Percentiles rank a stretch among this genome's conserved stretches.
These are phyloP conservation scores for Rickenella mellea DNA, from an alignment of 768 basidiomycete species.

Conservation along the genomic window DNA sequence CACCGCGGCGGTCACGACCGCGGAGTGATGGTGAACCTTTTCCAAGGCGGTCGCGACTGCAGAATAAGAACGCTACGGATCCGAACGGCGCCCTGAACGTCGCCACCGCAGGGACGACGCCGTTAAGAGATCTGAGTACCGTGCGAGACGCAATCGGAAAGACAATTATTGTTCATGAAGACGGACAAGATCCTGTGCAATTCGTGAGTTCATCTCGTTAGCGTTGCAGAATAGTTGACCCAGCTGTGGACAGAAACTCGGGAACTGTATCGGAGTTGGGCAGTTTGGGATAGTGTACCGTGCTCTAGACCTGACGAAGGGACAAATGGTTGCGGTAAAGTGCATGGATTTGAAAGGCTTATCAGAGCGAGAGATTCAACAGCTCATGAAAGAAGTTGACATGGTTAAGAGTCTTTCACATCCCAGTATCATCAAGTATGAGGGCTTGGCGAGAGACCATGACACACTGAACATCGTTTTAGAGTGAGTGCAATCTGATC, in stretches of 20 bases:
- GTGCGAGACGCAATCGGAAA: neutral
- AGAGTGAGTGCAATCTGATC: constrained; percentile 26
- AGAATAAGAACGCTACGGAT: too few species aligned
- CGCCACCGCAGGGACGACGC: too few species aligned
- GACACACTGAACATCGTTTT: constrained; percentile 36
- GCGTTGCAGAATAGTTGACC: constrained; percentile 34
- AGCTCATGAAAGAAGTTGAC: constrained; percentile 37
- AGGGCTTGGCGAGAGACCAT: constrained; percentile 33
- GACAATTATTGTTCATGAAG: neutral
- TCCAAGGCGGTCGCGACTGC: too few species aligned
- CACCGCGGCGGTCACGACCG: too few species aligned
- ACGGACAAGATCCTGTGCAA: constrained; percentile 8
- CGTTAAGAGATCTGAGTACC: too few species aligned
- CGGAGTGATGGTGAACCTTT: too few species aligned
- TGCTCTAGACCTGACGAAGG: constrained; percentile 33
- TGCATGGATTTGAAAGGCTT: constrained; percentile 33
- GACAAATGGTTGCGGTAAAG: constrained; percentile 40
- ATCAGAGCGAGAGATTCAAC: constrained; percentile 27
- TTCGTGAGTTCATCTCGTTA: constrained; percentile 14
- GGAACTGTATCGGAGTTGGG: constrained; percentile 37
- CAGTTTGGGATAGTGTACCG: constrained; percentile 41
- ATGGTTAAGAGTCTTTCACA: constrained; percentile 31
- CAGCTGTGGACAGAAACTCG: constrained; percentile 32
- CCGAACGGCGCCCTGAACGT: too few species aligned
- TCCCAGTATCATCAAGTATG: constrained; percentile 37